These are phyloP conservation scores for Debaryomyces udenii DNA, from an alignment of 1,139 yeast genomes.

Conservation along the genomic window DNA sequence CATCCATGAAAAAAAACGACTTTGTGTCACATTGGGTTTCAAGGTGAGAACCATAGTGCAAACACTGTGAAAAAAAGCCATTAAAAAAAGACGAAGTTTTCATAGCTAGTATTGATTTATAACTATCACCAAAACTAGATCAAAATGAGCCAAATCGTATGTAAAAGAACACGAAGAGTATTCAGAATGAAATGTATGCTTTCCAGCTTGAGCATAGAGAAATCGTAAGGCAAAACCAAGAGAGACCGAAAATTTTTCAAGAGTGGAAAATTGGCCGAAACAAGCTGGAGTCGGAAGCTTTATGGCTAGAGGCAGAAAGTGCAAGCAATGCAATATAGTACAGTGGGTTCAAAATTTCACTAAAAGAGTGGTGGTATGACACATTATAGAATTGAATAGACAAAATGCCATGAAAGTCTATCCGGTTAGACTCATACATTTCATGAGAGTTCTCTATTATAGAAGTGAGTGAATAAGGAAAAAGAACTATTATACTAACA, in stretches of 20 bases:
- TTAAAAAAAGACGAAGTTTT: conserved; percentile 21
- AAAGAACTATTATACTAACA: conserved; percentile 36
- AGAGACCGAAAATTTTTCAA: conserved; percentile 8
- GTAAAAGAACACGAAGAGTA: conserved; percentile 16
- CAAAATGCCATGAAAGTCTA: too few species aligned
- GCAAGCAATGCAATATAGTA: too few species aligned
- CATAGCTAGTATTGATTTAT: conserved; percentile 17
- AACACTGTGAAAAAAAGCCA: conserved; percentile 13
- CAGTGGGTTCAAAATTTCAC: too few species aligned
- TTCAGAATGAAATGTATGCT: not conserved
- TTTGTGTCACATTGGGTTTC: conserved; percentile 9
- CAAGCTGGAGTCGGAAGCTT: not conserved
- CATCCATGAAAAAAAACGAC: conserved; percentile 1
- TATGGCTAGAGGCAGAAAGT: too few species aligned
- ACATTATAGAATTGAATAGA: not conserved
- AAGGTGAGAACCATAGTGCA: conserved; percentile 12
- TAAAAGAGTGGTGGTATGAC: not conserved
- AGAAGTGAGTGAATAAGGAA: too few species aligned
- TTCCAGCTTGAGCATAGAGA: not conserved
- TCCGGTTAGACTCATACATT: too few species aligned
- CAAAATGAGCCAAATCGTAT: conserved; percentile 40
- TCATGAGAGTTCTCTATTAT: too few species aligned
- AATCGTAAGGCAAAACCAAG: not conserved
- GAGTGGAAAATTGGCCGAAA: not conserved
- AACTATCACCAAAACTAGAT: conserved; percentile 29